Evolutionary conservation across 1,284 basidiomycete species (phyloP).

Genomic region (Ustilago hordei): DNA sequence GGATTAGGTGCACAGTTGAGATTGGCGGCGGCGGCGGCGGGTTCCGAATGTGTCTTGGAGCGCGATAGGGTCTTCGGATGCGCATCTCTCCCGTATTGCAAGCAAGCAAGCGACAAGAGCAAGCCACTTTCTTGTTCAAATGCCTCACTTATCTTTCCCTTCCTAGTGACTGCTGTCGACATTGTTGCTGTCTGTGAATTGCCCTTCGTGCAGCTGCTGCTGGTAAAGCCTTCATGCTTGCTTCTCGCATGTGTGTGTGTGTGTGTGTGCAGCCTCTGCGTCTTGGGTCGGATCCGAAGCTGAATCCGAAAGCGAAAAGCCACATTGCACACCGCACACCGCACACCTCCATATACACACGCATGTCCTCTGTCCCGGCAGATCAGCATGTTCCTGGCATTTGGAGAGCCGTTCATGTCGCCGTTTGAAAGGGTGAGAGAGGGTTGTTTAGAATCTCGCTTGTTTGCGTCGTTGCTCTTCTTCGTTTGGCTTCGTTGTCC

Average conservation of each 20-base stretch:
- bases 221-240: not conserved
- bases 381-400: not conserved
- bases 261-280: no score
- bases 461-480: not conserved
- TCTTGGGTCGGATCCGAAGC: constrained; percentile 1
- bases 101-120: not conserved
- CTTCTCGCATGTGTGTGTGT: not conserved
- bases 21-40: not conserved
- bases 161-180: not conserved
- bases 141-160: not conserved
- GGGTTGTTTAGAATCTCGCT: not conserved
- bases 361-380: not conserved
- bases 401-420: not conserved
- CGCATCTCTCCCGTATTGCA: not conserved
- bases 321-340: no score
- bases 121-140: constrained; percentile 3
- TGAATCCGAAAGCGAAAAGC: not conserved
- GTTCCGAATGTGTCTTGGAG: not conserved
- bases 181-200: not conserved
- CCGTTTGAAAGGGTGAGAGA: not conserved
- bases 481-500: constrained; percentile 14
- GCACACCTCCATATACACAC: not conserved
- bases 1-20: not conserved
- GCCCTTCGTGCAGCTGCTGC: no score
- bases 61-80: constrained; percentile 9